Conservation (phyloP, 2,329 filamentous ascomycete genomes). For the Penicillium sp. region DNA sequence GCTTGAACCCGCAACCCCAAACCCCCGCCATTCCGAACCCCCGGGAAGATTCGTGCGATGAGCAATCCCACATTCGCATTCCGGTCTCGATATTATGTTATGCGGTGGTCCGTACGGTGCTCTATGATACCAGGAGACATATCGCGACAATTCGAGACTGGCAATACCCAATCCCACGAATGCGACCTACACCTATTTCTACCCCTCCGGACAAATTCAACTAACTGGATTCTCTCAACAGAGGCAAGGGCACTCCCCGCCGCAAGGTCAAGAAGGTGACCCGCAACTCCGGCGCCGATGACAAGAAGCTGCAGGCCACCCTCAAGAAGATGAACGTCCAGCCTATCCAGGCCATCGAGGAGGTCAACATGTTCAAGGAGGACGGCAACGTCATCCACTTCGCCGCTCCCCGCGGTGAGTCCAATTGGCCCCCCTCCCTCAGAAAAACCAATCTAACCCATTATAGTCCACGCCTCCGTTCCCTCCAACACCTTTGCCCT, state of each 20-base stretch:
- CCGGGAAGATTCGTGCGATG: slow-evolving; percentile 1
- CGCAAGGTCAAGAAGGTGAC: slow-evolving; percentile 98
- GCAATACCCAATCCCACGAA: not conserved
- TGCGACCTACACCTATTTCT: not conserved
- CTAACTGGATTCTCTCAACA: slow-evolving; percentile 35
- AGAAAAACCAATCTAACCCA: slow-evolving; percentile 1
- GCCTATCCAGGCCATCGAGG: slow-evolving; percentile 98
- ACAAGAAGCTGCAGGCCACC: slow-evolving; percentile 98
- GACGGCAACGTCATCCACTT: slow-evolving; percentile 99
- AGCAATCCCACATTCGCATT: not conserved
- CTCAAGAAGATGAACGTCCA: slow-evolving; percentile 99
- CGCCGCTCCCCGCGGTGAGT: slow-evolving; percentile 89
- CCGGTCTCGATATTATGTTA: not conserved
- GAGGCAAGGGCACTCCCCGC: slow-evolving; percentile 97
- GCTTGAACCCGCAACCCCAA: slow-evolving; percentile 3
- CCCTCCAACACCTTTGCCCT: slow-evolving; percentile 99
- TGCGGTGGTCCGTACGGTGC: not conserved
- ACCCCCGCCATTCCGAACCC: not conserved
- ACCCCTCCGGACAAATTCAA: slow-evolving; percentile 1
- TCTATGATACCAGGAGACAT: not conserved
- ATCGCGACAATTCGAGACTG: not conserved
- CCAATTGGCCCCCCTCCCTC: no score
- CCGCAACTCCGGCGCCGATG: slow-evolving; percentile 86
- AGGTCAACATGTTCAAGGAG: slow-evolving; percentile 99
- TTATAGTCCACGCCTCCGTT: slow-evolving; percentile 86